These are phyloP conservation scores for Thecaphora frezii DNA, from an alignment of 1,284 basidiomycete species.

Conservation along the genomic window DNA sequence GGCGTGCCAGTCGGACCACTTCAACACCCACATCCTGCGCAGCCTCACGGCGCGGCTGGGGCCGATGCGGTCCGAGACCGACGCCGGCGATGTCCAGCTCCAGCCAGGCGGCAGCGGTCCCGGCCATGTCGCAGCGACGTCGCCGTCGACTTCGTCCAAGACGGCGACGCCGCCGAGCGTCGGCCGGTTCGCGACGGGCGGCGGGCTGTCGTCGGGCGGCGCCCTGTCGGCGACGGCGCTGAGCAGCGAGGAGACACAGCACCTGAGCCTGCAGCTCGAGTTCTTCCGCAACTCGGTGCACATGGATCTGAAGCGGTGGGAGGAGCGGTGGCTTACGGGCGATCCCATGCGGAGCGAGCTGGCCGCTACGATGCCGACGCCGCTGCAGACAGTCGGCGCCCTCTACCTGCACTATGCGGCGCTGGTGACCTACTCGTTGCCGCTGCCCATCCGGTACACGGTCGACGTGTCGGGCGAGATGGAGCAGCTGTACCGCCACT, in stretches of 20 bases:
- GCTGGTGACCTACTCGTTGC: conserved; percentile 29
- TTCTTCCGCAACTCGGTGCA: conserved; percentile 26
- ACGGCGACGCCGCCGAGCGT: too few relatives aligned
- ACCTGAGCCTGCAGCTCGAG: conserved; percentile 20
- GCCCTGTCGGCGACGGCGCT: background rate
- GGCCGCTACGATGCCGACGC: conserved; percentile 3
- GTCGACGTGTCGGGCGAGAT: conserved; percentile 19
- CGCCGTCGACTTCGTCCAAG: too few relatives aligned
- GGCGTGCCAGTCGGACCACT: conserved; percentile 14
- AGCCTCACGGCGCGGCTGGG: conserved; percentile 7
- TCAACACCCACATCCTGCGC: conserved; percentile 26
- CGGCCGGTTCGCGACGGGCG: too few relatives aligned
- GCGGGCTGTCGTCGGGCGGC: too few relatives aligned
- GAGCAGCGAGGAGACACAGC: conserved; percentile 11
- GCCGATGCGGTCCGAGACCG: background rate
- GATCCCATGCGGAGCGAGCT: background rate
- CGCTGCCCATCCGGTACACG: conserved; percentile 18
- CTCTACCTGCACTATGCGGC: conserved; percentile 31
- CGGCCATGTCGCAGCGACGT: too few relatives aligned
- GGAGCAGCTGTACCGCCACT: conserved; percentile 14
- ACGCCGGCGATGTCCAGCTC: too few relatives aligned
- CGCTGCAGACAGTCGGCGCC: conserved; percentile 18
- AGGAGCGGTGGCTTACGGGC: conserved; percentile 26
- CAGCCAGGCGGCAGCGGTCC: too few relatives aligned
- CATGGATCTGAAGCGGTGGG: conserved; percentile 36